Evolutionary conservation across 1,284 basidiomycete species (phyloP), one percentile per base, ranked within the genome.

Genomic region (Puccinia brachypodii): DNA sequence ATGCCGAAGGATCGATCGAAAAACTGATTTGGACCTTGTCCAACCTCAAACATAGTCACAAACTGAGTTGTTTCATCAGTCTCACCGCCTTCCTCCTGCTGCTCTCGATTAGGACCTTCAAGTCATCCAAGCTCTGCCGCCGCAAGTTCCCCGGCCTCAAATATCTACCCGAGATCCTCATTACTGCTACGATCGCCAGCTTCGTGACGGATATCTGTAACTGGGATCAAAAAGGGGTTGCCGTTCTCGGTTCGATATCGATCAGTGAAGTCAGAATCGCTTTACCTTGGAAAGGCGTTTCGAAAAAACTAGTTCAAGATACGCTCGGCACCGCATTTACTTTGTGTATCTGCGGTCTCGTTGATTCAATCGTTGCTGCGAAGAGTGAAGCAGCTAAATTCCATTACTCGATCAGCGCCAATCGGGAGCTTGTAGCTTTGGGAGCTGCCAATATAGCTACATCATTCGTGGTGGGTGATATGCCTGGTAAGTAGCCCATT

Each of bases 391-490:
- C 91, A 0, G 89, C 91, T 3, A 90, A 91, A 33, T 96, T 92
- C 85, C 92, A 93, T 1, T 92, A 98, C 86, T 90, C 92, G 0
- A 93, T 98, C 84, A 93, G 92, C 83, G 94, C 95, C 0, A 97
- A 97, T 85, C 91, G 95, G 53, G 95, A 98, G 86, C 89, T 95
- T 1, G 94, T 95, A 58, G 94, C 94, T 0, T 88, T 95, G n/a
- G 88, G 87, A 53, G 86, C 36, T 85, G 74, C 81, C 4, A 81
- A 81, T 47, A 74, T 81, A 53, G 60, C 71, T 31, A 81, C 71
- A 44, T 81, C 79, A 9, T 82, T 66, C 25, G 36, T 76, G 9
- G 14, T 53, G 22, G 71, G 72, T 62, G 50, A 69, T 50, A 74
- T 75, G 47, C 60, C 69, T 76, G 69, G 47, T 47, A 78, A 60